Evolutionary conservation across 768 basidiomycete genomes (phyloP), one percentile per base, ranked within the genome.

Genomic region (Dioszegia hungarica): DNA sequence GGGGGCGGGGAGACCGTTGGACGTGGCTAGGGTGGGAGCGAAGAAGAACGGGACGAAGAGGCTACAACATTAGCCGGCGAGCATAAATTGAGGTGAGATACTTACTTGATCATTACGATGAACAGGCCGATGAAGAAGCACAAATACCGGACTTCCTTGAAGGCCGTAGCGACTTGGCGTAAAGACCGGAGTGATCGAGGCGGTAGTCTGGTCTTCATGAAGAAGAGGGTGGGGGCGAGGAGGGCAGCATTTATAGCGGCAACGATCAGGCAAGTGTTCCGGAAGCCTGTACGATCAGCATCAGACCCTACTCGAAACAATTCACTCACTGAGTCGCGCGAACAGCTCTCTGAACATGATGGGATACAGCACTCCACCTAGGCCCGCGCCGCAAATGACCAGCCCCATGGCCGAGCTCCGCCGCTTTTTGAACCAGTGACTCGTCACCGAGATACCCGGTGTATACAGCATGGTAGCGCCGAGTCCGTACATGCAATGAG

Each of bases 351-450:
- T 56, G n/a, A 75, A 56, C 22, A 63, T 60, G 56, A 75, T 75
- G 5, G 73, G 73, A 49, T 73, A 68, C 52, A 73, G 60, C 17
- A 75, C 68, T 10, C 73, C 73, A 6, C 65, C 71, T 12, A 72
- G 34, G 12, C 73, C 73, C 24, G 59, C 63, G 4, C 73, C 73
- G 51, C 68, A 67, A 4, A 73, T 64, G 11, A 71, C 70, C 48
- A 75, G 61, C 1, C 73, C 73, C 22, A 68, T 63, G 2, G 73
- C 73, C 0, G 69, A 69, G 17, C 63, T 59, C 22, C 71, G 51
- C 20, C 60, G 55, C 17, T 62, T 54, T 54, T 69, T 59, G 59
- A 75, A 75, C 73, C 73, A 75, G 28, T 75, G 73, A 6, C 69
- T 67, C 11, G 60, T 62, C 17, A 71, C 64, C 5, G 73, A 69